phyloP scores from a whole-genome alignment of 2,329 filamentous ascomycete genomes.

The Peltaster fructicola region DNA sequence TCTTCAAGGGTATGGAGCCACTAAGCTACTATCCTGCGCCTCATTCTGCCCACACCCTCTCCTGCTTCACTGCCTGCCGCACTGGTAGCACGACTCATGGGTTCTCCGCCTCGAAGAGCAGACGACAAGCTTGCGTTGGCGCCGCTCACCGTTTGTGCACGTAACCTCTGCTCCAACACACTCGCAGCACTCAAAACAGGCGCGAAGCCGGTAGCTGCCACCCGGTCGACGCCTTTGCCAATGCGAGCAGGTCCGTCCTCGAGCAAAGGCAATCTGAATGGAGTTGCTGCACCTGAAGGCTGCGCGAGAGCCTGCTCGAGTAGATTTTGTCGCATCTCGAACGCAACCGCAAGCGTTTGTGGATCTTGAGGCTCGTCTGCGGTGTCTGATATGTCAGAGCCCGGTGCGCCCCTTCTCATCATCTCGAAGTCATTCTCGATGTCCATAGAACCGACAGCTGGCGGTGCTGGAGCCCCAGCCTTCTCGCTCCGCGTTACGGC shows the following conservation, averaged over 20 bases:
- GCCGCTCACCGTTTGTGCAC: conserved; percentile 7
- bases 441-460: conserved; percentile 25
- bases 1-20: no score
- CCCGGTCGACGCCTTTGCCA: conserved; percentile 17
- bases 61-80: conserved; percentile 8
- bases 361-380: conserved; percentile 5
- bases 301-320: conserved; percentile 19
- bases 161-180: conserved; percentile 8
- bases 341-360: no score
- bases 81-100: conserved; percentile 11
- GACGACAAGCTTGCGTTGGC: conserved; percentile 5
- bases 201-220: conserved; percentile 18
- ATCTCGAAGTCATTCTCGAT: conserved; percentile 32
- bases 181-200: conserved; percentile 7
- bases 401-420: conserved; percentile 18
- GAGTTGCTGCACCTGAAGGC: conserved; percentile 11
- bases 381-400: conserved; percentile 8
- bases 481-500: conserved; percentile 30
- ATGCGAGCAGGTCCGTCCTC: conserved; percentile 19
- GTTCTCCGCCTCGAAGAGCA: conserved; percentile 11
- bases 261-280: conserved; percentile 18
- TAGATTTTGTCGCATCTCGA: conserved; percentile 13
- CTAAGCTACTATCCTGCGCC: conserved; percentile 2
- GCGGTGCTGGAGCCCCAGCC: conserved; percentile 27
- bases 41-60: conserved; percentile 2